Conservation (phyloP, 1,284 basidiomycete species). For the Cutaneotrichosporon sp. region DNA sequence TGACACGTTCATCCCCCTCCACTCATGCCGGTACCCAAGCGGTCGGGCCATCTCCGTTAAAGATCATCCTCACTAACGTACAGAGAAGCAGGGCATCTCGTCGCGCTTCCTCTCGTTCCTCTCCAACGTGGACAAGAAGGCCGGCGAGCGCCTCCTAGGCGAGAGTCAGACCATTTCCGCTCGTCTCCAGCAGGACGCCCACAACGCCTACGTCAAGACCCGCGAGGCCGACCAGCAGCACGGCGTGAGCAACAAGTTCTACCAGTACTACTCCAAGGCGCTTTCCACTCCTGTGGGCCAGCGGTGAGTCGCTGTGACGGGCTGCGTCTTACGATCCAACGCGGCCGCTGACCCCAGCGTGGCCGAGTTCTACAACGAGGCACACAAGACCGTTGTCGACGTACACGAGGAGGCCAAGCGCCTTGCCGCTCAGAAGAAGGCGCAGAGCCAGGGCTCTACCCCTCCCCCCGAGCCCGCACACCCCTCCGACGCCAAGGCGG, state of each 20-base stretch:
- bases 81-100: slow-evolving; percentile 81
- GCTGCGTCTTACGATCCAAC: no score
- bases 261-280: slow-evolving; percentile 72
- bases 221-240: slow-evolving; percentile 73
- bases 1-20: not conserved
- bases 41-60: no score
- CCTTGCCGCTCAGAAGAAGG: slow-evolving; percentile 45
- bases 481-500: not conserved
- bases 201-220: slow-evolving; percentile 61
- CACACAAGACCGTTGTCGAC: slow-evolving; percentile 61
- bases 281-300: slow-evolving; percentile 69
- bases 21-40: no score
- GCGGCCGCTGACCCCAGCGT: slow-evolving; percentile 36
- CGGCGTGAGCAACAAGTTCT: slow-evolving; percentile 64
- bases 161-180: slow-evolving; percentile 60
- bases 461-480: not conserved
- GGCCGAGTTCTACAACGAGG: slow-evolving; percentile 60
- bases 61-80: not conserved
- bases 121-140: slow-evolving; percentile 60
- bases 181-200: slow-evolving; percentile 57
- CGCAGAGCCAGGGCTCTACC: not conserved
- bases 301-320: no score
- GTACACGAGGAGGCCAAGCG: slow-evolving; percentile 54
- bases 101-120: slow-evolving; percentile 74
- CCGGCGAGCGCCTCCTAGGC: slow-evolving; percentile 58